phyloP scores from a whole-genome alignment of 2,329 filamentous ascomycete genomes.

The Kalaharituber pfeilii region DNA sequence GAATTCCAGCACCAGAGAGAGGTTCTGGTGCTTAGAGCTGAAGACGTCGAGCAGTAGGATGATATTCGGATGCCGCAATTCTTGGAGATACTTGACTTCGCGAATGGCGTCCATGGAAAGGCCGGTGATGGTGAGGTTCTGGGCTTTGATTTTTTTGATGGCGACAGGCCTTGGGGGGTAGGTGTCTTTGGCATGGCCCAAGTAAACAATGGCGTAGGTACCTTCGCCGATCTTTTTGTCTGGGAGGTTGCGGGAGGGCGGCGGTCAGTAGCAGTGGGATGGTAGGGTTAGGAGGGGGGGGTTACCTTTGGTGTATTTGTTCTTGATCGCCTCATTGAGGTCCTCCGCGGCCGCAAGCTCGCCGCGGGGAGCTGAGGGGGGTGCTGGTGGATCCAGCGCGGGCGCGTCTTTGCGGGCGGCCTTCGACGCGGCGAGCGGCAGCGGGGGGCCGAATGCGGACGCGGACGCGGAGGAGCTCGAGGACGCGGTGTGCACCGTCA shows the following conservation, averaged over 20 bases:
- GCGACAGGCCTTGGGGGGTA: constrained; percentile 63
- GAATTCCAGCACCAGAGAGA: constrained; percentile 89
- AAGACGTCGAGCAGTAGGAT: constrained; percentile 86
- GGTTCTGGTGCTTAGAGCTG: constrained; percentile 87
- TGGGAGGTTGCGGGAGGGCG: constrained; percentile 25
- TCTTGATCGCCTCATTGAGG: constrained; percentile 63
- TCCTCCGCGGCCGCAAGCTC: constrained; percentile 42
- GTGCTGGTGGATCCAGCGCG: neutral
- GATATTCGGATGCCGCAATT: constrained; percentile 88
- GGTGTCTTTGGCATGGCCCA: constrained; percentile 54
- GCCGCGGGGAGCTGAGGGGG: constrained; percentile 1
- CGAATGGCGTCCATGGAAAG: constrained; percentile 88
- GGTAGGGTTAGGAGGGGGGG: neutral
- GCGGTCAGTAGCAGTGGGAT: constrained; percentile 11
- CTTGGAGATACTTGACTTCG: constrained; percentile 88
- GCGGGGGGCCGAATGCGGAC: neutral
- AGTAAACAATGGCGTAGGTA: constrained; percentile 91
- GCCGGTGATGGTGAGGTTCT: constrained; percentile 56
- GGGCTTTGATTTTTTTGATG: constrained; percentile 83
- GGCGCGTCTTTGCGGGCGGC: neutral
- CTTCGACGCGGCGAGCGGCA: neutral
- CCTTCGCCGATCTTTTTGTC: constrained; percentile 87
- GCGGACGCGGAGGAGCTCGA: too few species aligned
- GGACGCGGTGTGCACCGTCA: neutral
- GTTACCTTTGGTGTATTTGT: constrained; percentile 74